Evolutionary conservation across 2,329 filamentous ascomycete genomes (phyloP).

Genomic region (Periconia digitata): DNA sequence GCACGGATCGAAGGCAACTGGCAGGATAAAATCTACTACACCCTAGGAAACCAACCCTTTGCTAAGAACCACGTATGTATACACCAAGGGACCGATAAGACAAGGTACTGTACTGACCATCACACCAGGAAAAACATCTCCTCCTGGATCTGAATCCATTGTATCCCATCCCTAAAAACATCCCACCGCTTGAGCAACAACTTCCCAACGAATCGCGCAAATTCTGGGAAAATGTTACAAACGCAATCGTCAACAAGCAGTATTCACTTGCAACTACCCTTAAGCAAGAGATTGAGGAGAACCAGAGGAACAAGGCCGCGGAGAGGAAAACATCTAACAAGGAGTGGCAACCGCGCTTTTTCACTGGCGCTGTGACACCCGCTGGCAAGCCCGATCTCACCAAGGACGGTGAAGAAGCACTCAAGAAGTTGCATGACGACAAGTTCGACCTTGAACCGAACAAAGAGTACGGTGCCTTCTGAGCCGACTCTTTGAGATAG

Average conservation of each 20-base stretch:
- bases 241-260: slow-evolving; percentile 80
- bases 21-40: slow-evolving; percentile 71
- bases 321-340: slow-evolving; percentile 70
- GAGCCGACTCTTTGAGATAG: slow-evolving; percentile 1
- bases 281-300: slow-evolving; percentile 91
- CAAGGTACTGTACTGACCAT: slow-evolving; percentile 6
- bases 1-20: slow-evolving; percentile 82
- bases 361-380: slow-evolving; percentile 64
- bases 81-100: slow-evolving; percentile 1
- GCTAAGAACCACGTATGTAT: slow-evolving; percentile 58
- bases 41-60: slow-evolving; percentile 50
- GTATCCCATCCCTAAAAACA: slow-evolving; percentile 72
- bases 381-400: slow-evolving; percentile 65
- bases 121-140: slow-evolving; percentile 57
- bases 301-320: slow-evolving; percentile 80
- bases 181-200: slow-evolving; percentile 77
- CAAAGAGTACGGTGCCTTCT: slow-evolving; percentile 45
- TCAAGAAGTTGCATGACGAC: slow-evolving; percentile 58
- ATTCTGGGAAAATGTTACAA: slow-evolving; percentile 86
- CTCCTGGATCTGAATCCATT: slow-evolving; percentile 90
- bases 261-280: slow-evolving; percentile 80
- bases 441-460: slow-evolving; percentile 53
- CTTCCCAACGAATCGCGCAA: slow-evolving; percentile 85
- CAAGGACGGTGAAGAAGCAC: slow-evolving; percentile 59
- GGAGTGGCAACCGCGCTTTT: slow-evolving; percentile 86